Evolutionary conservation across 2,329 filamentous ascomycete genomes (phyloP).

Genomic region (Pseudodiploospora longispora): DNA sequence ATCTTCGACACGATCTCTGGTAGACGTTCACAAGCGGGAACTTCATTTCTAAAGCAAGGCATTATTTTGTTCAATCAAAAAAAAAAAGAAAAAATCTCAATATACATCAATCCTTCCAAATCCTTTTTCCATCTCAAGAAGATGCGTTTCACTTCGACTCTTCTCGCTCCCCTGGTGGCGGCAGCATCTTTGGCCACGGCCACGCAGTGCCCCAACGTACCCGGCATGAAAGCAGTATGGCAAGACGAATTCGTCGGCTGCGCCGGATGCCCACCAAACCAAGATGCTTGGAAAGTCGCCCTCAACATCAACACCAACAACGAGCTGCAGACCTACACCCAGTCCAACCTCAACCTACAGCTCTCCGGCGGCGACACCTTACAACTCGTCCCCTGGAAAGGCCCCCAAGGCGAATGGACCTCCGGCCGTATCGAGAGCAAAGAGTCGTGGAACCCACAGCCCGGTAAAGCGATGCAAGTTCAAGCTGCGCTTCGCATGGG

Average conservation of each 20-base stretch:
- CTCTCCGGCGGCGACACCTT: conserved; percentile 42
- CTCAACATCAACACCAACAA: conserved; percentile 38
- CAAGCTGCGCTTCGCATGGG: conserved; percentile 40
- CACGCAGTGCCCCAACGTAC: conserved; percentile 28
- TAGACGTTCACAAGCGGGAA: too few species aligned
- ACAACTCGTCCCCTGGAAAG: conserved; percentile 40
- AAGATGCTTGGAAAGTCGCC: conserved; percentile 36
- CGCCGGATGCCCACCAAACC: conserved; percentile 28
- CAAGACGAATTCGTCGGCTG: conserved; percentile 36
- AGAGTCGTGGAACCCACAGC: conserved; percentile 35
- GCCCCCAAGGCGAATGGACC: conserved; percentile 34
- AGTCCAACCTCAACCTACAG: conserved; percentile 37
- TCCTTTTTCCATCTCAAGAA: conserved; percentile 5
- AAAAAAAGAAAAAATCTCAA: too few species aligned
- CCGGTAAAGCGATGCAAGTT: conserved; percentile 32
- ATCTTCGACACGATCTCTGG: not conserved
- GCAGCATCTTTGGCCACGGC: conserved; percentile 21
- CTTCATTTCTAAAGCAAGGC: too few species aligned
- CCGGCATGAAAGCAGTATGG: conserved; percentile 36
- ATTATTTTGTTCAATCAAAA: too few species aligned
- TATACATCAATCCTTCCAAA: too few species aligned
- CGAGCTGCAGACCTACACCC: conserved; percentile 40
- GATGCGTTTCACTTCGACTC: conserved; percentile 17
- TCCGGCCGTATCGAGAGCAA: conserved; percentile 42
- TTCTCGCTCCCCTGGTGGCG: conserved; percentile 11